Evolutionary conservation across 768 basidiomycete species (phyloP), one percentile per base, ranked within the genome.

Genomic region (Kwoniella sp.): DNA sequence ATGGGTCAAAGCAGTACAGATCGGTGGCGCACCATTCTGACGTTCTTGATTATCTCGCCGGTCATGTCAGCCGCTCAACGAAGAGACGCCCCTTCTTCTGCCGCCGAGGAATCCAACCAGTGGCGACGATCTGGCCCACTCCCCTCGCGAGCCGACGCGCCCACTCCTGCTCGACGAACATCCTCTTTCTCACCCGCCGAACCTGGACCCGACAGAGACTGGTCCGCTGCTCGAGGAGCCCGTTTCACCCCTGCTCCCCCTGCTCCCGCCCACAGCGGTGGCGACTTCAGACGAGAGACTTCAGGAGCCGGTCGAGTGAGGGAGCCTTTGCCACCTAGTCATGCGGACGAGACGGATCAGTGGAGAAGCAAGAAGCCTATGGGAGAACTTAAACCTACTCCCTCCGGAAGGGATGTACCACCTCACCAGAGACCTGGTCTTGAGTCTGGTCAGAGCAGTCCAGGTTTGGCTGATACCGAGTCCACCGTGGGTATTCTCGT

Each of bases 101-200:
- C 88, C 58, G 81, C 88, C 17, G 94, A 94, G 78, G 92, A 92
- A 67, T 86, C 90, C 53, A 86, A 83, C 21, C 87, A 86, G 49
- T 96, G 93, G 93, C 83, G 93, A 60, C 86, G 93, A 61, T 88
- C 91, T 17, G 91, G 89, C 0, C 94, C 93, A 52, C 85, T 92
- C 24, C 89, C 91, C 17, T 36, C 69, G 22, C 67, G 76, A 26
- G 67, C 65, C 4, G 55, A 64, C 1, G 55, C 63, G 7, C 60
- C 75, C 25, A 21, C 63, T 17, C 68, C 70, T 26, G 83, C 83
- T 53, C 40, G 76, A 57, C 63, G 77, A n/a, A 69, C 63, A 21
- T 74, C 61, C 57, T 37, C 60, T 27, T 55, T 63, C 54, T 68
- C 68, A 19, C 57, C 65, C 27, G 44, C 60, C 22, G 74, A 61